Evolutionary conservation across 2,329 filamentous ascomycete species (phyloP), one percentile per base, ranked within the genome.

Genomic region (Aureobasidium melanogenum): DNA sequence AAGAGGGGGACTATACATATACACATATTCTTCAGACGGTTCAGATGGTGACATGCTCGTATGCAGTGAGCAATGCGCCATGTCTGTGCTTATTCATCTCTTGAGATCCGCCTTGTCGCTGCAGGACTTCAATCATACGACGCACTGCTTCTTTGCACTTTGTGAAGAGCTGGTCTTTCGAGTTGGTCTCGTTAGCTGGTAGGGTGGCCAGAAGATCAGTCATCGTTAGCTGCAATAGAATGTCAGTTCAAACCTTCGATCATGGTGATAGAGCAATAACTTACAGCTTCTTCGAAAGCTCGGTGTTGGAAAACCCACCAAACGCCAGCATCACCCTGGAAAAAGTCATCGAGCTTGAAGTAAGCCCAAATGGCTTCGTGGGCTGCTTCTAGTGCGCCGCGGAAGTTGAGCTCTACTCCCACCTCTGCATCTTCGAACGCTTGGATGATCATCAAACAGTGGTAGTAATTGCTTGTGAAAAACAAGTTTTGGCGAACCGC

Each of bases 291-390:
- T 57, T 92, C 79, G 69, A 92, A 92, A 0, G 88, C 88, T 1
- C 89, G 79, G 70, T 92, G 89, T 70, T 91, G 89, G 66, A 91
- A 90, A 0, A 90, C 88, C 88, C 88, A 93, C 88, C 88, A 92
- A 0, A 91, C 88, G 15, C 85, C 81, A 1, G 88, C 87, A 75
- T 93, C 89, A 17, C 78, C 77, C 66, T 87, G 84, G 64, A 91
- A 85, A 14, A 89, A 75, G 39, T 77, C 78, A 73, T 86, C 89
- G 7, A 91, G 79, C 62, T 91, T 79, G 71, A 92, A 91, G 70
- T 91, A 93, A 1, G 87, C 79, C 47, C 80, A 82, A 50, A 93
- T 83, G 5, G 88, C 88, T 69, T 88, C 87, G 67, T 90, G 85
- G 0, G 88, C 88, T 0, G 88, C 87, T 71, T 91, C 88, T 14